Percentiles rank a stretch among this genome's conserved stretches.
Evolutionary conservation across 179 eudicot species (phyloP).

Genomic region (Corrigiola litoralis): DNA sequence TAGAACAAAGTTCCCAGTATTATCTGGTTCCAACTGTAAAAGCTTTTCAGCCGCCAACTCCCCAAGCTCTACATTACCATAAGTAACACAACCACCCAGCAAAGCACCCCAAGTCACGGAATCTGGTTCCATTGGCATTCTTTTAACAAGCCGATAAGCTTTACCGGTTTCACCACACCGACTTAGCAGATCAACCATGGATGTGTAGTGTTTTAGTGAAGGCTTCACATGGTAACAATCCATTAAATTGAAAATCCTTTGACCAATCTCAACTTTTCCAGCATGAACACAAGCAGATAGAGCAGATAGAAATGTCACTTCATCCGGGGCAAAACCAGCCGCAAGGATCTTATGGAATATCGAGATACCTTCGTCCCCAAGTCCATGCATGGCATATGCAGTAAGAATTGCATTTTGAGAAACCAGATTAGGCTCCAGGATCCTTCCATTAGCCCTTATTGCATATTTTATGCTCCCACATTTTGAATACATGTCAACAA

Average conservation of each 20-base stretch:
- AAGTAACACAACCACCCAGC: constrained; percentile 49
- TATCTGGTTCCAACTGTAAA: constrained; percentile 42
- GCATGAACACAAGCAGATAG: constrained; percentile 58
- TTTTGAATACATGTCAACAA: constrained; percentile 57
- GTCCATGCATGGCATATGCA: constrained; percentile 53
- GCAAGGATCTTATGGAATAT: constrained; percentile 36
- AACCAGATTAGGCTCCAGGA: constrained; percentile 35
- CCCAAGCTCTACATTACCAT: constrained; percentile 37
- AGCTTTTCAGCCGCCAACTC: constrained; percentile 50
- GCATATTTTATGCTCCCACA: constrained; percentile 44
- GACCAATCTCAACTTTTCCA: constrained; percentile 39
- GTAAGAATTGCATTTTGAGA: constrained; percentile 56
- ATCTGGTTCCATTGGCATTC: constrained; percentile 53
- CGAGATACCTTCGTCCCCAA: constrained; percentile 47
- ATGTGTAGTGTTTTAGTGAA: constrained; percentile 50
- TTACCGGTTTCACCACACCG: constrained; percentile 38
- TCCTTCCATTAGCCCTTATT: constrained; percentile 21
- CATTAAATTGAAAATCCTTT: constrained; percentile 38
- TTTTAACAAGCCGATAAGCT: constrained; percentile 35
- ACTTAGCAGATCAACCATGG: constrained; percentile 56
- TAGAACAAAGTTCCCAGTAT: constrained; percentile 47
- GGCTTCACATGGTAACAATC: constrained; percentile 31
- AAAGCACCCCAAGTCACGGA: constrained; percentile 61
- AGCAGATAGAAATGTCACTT: constrained; percentile 51
- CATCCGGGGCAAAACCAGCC: constrained; percentile 42